Evolutionary conservation across 1,284 basidiomycete species (phyloP).

Genomic region (Puccinia triticina): DNA sequence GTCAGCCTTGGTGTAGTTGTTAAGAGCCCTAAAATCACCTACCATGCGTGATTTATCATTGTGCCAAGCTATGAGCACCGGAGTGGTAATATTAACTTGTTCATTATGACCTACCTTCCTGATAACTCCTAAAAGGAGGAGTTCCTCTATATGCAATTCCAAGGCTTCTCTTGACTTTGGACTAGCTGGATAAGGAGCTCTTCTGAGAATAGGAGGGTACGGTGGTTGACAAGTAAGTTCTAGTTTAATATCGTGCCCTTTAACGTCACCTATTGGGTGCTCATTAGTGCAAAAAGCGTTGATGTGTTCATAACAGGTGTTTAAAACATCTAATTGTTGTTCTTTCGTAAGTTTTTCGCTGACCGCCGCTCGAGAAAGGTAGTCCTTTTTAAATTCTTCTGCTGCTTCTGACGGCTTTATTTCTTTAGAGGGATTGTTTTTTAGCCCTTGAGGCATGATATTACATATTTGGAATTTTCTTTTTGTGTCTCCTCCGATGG

Average conservation of each 20-base stretch:
- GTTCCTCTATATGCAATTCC: not conserved
- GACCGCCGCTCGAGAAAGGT: not conserved
- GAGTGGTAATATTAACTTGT: conserved; percentile 24
- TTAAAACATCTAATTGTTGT: not conserved
- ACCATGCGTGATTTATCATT: not conserved
- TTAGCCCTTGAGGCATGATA: too few species aligned
- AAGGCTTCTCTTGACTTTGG: conserved; percentile 10
- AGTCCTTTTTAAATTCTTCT: not conserved
- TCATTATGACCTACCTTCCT: conserved; percentile 17
- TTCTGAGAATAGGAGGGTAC: not conserved
- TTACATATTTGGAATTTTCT: conserved; percentile 29
- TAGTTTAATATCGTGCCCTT: conserved; percentile 11
- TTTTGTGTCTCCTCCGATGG: conserved; percentile 19
- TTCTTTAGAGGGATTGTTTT: not conserved
- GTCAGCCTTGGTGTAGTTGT: conserved; percentile 12
- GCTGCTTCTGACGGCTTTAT: not conserved
- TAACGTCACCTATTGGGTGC: not conserved
- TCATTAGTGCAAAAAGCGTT: conserved; percentile 3
- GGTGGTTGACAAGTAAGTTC: not conserved
- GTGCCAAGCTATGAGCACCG: not conserved
- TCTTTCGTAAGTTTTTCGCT: not conserved
- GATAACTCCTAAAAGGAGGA: not conserved
- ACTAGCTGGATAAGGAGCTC: conserved; percentile 20
- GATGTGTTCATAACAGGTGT: not conserved
- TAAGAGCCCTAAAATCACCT: conserved; percentile 27